Percentiles rank a stretch among this genome's conserved stretches.
phyloP scores from a whole-genome alignment of 2,329 filamentous ascomycete genomes.

The Ceratocystis smalleyi region DNA sequence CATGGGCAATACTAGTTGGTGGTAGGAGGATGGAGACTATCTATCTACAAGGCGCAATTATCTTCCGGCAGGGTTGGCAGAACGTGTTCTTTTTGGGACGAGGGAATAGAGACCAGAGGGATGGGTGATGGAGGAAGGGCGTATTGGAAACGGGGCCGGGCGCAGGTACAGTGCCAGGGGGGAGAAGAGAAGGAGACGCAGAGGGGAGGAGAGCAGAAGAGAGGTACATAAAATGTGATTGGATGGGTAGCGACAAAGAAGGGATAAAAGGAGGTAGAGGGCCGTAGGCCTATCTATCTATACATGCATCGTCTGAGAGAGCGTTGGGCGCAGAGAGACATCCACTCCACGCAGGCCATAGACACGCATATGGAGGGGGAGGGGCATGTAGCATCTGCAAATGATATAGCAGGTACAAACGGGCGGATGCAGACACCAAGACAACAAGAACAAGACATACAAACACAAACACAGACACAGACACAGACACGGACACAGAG shows the following conservation, averaged over 20 bases:
- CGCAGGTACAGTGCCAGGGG: not conserved
- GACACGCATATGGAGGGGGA: too few relatives aligned
- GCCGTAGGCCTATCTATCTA: too few relatives aligned
- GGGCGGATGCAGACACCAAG: not conserved
- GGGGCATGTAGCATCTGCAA: too few relatives aligned
- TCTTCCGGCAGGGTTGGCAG: not conserved
- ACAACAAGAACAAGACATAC: not conserved
- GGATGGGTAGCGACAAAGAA: not conserved
- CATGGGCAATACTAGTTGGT: not conserved
- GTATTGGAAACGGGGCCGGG: not conserved
- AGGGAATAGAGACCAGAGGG: not conserved
- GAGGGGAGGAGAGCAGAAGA: not conserved
- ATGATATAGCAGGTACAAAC: too few relatives aligned
- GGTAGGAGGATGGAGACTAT: not conserved
- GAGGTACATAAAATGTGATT: not conserved
- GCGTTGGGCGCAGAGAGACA: too few relatives aligned
- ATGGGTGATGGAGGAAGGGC: not conserved
- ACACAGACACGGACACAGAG: not conserved
- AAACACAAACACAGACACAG: not conserved
- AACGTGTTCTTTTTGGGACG: not conserved
- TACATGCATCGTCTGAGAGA: too few relatives aligned
- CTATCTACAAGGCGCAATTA: not conserved
- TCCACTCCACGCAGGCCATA: too few relatives aligned
- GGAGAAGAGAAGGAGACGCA: not conserved
- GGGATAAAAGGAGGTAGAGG: not conserved